A percentile compares a stretch with the other conserved stretches of the same genome.
Conservation (phyloP, 2,329 filamentous ascomycete species). For the Corynespora cassiicola region DNA sequence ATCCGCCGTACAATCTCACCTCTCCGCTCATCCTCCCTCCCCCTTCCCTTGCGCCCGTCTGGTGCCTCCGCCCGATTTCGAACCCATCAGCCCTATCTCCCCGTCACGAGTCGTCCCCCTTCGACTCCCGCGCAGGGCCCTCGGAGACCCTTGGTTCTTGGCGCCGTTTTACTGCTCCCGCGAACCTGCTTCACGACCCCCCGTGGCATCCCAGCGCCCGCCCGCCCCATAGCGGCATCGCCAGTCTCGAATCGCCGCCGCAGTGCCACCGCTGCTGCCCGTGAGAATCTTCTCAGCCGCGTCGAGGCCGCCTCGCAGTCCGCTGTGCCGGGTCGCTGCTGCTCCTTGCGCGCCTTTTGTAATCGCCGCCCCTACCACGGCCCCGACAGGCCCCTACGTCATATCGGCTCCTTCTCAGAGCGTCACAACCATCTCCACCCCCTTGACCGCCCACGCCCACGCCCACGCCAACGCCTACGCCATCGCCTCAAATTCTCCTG, state of each 20-base stretch:
- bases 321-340: too few species aligned
- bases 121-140: conserved; percentile 5
- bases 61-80: conserved; percentile 7
- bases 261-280: too few species aligned
- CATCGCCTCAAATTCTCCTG: conserved; percentile 2
- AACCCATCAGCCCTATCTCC: conserved; percentile 2
- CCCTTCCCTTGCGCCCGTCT: not conserved
- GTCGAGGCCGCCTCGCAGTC: too few species aligned
- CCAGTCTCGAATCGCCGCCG: too few species aligned
- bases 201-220: too few species aligned
- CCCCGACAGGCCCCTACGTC: conserved; percentile 5
- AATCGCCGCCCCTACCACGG: too few species aligned
- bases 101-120: not conserved
- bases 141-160: too few species aligned
- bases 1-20: conserved; percentile 11
- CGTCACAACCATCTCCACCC: conserved; percentile 1
- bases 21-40: conserved; percentile 8
- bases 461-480: conserved; percentile 4
- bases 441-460: conserved; percentile 4
- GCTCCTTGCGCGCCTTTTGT: too few species aligned
- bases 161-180: conserved; percentile 2
- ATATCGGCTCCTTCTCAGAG: conserved; percentile 8
- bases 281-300: too few species aligned
- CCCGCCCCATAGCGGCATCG: too few species aligned
- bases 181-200: conserved; percentile 1